Base-by-base conservation (phyloP, 306 rosid genomes). In the Lathyrus oleraceus region DNA sequence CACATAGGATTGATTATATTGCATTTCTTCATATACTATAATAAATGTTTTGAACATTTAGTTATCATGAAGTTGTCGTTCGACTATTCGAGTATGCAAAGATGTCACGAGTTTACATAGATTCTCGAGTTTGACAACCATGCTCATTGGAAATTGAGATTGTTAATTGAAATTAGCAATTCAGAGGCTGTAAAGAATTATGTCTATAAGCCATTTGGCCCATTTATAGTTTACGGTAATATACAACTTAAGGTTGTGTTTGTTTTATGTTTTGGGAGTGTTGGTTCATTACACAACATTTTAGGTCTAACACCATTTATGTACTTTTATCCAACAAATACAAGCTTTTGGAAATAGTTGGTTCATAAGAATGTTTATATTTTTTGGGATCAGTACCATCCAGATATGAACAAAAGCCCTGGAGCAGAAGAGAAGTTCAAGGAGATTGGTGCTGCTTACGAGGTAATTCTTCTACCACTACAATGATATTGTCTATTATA, bases 391-490 rank as follows among this genome's bases (percentile, higher is more conserved):
- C 81, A 94, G 99, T 87, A 91, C 77, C 99, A 94, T 87, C 99
- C 97, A 27, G 97, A 93, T 78, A 75, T 90, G 87, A 90, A 81
- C 76, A 91, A 82, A 84, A 81, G 65, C 54, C 85, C 91, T 16
- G 95, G 95, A 71, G 85, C 96, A 16, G 98, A 94, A 74, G 98
- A 94, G 70, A 94, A 81, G 80, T 94, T 94, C 86, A 90, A 94
- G 77, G 95, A 91, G 84, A 94, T 94, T 65, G 87, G 97, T 81
- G 92, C 95, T 78, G 99, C 97, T 20, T 94, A 94, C 42, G 97
- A 94, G 99, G 97, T 94, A 78, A 76, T 79, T 75, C 73, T 80
- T 52, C 66, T 67, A 6, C 61, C 27, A 40, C 28, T 32, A 23
- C 23, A 61, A 61, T 54, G 61, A 39, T 17, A 45, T 10, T 3